Base-by-base conservation (phyloP, 2,329 filamentous ascomycete genomes). In the Sporothrix curviconia region DNA sequence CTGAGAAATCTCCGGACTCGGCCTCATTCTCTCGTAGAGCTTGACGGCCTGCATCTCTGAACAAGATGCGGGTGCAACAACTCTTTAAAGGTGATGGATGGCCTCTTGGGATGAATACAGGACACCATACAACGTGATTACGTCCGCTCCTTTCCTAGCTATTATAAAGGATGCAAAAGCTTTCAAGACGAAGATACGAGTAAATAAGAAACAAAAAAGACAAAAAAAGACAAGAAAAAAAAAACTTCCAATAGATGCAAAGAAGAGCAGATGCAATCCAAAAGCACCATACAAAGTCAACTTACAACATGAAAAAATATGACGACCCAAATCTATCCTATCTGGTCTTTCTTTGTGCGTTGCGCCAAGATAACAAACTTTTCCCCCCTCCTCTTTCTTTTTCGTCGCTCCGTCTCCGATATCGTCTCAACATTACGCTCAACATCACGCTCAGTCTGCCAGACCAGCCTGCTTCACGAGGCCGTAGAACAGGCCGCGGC, bases 401-500 rank as follows among this genome's bases (percentile, higher is more conserved):
- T 17, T 15, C 11, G 9, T 24, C 8, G 39, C 17, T 15, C 12
- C 3, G 2, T 28, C 11, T 15, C 3, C 9, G 12, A 25, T n/a
- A 7, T 11, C 9, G 4, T 19, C 7, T 37, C 14, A 34, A n/a
- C 51, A 25, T 28, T 5, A 4, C 42, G 8, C 19, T n/a, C n/a
- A n/a, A n/a, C n/a, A n/a, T n/a, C 19, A 19, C 24, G 3, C 24
- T 14, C 42, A 72, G 50, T 79, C 76, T 19, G 77, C 69, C 60
- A 99, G 76, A 40, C 92, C 92, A 4, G 92, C 89, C 74, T 99
- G 92, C 73, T 86, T 92, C 60, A 96, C 94, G 49, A 99, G 77
- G 58, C 92, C 86, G 73, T 94, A 90, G 71, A 99, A 99, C 53
- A 89, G 72, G 2, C 92, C 90, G 68, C 84, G 83, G 67, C 80